A percentile compares a stretch with the other conserved stretches of the same genome.
Conservation (phyloP, 345 rosid genomes). For the Corchorus capsularis region DNA sequence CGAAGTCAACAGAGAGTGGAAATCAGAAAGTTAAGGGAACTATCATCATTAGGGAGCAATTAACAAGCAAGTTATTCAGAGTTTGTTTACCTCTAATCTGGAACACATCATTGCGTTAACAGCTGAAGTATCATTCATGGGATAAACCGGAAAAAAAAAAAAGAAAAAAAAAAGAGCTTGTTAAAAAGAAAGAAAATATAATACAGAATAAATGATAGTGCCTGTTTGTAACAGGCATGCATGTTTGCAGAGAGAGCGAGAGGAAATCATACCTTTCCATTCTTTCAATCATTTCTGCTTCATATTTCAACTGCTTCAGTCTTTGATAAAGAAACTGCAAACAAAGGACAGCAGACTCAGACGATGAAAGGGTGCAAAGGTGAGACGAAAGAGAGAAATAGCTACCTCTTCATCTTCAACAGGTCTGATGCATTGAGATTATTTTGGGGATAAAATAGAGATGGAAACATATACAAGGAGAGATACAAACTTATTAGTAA, state of each 20-base stretch:
- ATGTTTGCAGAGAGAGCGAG: background rate
- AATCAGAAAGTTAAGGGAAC: background rate
- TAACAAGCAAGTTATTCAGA: background rate
- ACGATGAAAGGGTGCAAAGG: background rate
- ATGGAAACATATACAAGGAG: background rate
- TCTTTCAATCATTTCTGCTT: slow-evolving; percentile 32
- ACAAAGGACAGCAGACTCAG: background rate
- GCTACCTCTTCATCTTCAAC: slow-evolving; percentile 26
- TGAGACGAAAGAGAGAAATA: slow-evolving; percentile 1
- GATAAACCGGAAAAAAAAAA: background rate
- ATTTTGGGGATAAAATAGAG: background rate
- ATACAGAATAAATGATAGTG: background rate
- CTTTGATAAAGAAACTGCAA: slow-evolving; percentile 22
- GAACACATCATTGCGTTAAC: slow-evolving; percentile 5
- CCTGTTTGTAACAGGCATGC: background rate
- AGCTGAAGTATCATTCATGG: slow-evolving; percentile 13
- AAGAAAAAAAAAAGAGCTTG: background rate
- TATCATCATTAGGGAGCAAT: background rate
- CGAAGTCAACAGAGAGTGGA: background rate
- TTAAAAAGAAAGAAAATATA: slow-evolving; percentile 6
- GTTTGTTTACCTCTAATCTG: slow-evolving; percentile 37
- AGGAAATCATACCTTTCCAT: slow-evolving; percentile 22
- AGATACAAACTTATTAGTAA: slow-evolving; percentile 8
- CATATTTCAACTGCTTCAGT: slow-evolving; percentile 28
- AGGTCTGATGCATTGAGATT: slow-evolving; percentile 15